Evolutionary conservation across 192 early-diverging fungal genomes (phyloP).

Genomic region (Podila epigama): DNA sequence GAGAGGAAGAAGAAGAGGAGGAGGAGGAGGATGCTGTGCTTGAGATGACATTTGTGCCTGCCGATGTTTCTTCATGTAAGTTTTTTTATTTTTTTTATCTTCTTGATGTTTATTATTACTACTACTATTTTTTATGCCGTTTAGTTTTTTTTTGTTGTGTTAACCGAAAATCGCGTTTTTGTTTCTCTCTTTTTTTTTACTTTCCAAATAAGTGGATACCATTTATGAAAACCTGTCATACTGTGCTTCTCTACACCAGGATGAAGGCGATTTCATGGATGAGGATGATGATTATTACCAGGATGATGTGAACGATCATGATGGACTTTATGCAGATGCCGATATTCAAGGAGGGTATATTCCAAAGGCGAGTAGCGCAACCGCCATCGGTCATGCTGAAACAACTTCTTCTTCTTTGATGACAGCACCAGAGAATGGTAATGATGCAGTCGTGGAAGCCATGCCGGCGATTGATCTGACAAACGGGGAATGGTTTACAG

Average conservation of each 20-base stretch:
- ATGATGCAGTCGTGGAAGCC: slow-evolving; percentile 1
- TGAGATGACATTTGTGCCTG: slow-evolving; percentile 69
- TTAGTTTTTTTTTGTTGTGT: background rate
- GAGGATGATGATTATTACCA: slow-evolving; percentile 27
- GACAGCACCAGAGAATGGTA: background rate
- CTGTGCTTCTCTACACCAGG: slow-evolving; percentile 75
- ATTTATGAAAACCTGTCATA: slow-evolving; percentile 71
- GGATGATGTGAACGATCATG: slow-evolving; percentile 36
- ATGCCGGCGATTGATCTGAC: slow-evolving; percentile 33
- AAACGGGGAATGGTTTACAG: slow-evolving; percentile 45
- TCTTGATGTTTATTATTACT: background rate
- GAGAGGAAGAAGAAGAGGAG: slow-evolving; percentile 48
- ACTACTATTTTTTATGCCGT: slow-evolving; percentile 5
- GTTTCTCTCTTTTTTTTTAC: background rate
- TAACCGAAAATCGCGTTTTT: background rate
- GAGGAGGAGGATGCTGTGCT: slow-evolving; percentile 56
- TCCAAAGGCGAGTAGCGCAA: slow-evolving; percentile 26
- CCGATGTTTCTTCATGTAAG: slow-evolving; percentile 62
- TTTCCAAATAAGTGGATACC: slow-evolving; percentile 62
- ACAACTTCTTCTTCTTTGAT: slow-evolving; percentile 2
- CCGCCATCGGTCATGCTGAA: slow-evolving; percentile 15
- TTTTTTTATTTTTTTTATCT: background rate
- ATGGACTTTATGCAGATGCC: slow-evolving; percentile 38
- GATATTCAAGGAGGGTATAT: slow-evolving; percentile 47
- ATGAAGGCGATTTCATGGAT: slow-evolving; percentile 51